phyloP scores from a whole-genome alignment of 2,329 filamentous ascomycete genomes.

The Dendryphion nanum region DNA sequence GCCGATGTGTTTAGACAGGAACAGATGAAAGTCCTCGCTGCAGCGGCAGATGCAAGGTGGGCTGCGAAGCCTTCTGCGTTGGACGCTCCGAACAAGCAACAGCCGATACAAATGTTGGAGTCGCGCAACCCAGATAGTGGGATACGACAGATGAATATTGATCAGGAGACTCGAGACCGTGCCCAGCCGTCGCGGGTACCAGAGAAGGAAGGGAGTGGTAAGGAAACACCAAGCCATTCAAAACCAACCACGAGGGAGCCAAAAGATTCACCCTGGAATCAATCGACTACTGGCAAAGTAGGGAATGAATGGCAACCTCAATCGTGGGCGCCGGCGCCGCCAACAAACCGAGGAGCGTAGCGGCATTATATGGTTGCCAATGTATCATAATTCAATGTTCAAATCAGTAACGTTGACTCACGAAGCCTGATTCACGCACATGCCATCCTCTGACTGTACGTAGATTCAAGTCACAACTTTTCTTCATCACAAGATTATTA shows the following conservation, averaged over 20 bases:
- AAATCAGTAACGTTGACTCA: too few relatives aligned
- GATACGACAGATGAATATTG: conserved; percentile 30
- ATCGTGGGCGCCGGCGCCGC: conserved; percentile 44
- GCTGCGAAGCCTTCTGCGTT: conserved; percentile 58
- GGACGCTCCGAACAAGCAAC: conserved; percentile 53
- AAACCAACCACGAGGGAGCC: conserved; percentile 20
- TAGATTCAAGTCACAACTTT: too few relatives aligned
- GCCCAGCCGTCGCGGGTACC: conserved; percentile 10
- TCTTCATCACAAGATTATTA: too few relatives aligned
- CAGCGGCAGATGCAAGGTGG: conserved; percentile 61
- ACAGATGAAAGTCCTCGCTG: conserved; percentile 60
- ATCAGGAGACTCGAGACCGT: conserved; percentile 31
- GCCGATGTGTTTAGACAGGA: conserved; percentile 56
- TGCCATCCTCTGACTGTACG: too few relatives aligned
- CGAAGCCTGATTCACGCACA: too few relatives aligned
- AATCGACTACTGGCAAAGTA: conserved; percentile 35
- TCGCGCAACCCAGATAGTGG: conserved; percentile 44
- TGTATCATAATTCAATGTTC: conserved; percentile 1
- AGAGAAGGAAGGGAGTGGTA: conserved; percentile 20
- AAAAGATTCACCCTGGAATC: conserved; percentile 43
- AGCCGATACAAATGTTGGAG: conserved; percentile 47
- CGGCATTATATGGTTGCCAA: too few relatives aligned
- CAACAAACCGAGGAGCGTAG: conserved; percentile 5
- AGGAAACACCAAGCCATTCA: conserved; percentile 14
- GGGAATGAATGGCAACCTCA: conserved; percentile 50